Evolutionary conservation across 2,329 filamentous ascomycete genomes (phyloP), one percentile per base, ranked within the genome.

Genomic region (Fusarium lyarnte): DNA sequence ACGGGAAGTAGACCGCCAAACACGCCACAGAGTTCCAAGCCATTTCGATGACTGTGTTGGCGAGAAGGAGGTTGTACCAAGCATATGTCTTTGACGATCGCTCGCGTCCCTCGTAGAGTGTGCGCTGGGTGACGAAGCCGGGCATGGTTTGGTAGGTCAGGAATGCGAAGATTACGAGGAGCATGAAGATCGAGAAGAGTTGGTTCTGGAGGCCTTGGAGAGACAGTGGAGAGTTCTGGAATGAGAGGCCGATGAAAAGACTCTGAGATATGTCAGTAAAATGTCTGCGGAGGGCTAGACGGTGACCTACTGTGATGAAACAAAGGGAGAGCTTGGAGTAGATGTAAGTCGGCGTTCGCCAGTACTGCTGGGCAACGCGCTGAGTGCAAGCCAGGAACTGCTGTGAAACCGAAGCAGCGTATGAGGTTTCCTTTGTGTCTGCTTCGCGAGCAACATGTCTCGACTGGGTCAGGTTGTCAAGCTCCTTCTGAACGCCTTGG

Each of bases 341-440:
- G 80, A 97, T 94, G 84, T 97, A 97, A 5, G 90, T 88, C 0
- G 94, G 94, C 0, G 91, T 95, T 64, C 94, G 91, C 93, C 94
- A 97, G 86, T 95, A 96, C 79, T 97, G 94, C 79, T 94, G 89
- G 84, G 96, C 95, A 19, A 95, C 92, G 76, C 70, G 68, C 93
- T 87, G 79, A 10, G 89, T 87, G 59, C 93, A 92, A 76, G 90
- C 85, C 46, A 81, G 82, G 38, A 95, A 84, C 81, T 97, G 94
- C 13, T 84, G 77, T 27, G 70, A 76, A 77, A 96, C 93, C 0
- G 92, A 88, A 10, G 93, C 51, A 29, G 72, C 68, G 35, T 74
- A 70, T 3, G 39, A 8, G 14, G 55, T 54, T 31, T 31, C 57
- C 2, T 25, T 8, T 59, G 16, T 2, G 6, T 16, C 27, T 8